Evolutionary conservation across 805 yeast species (phyloP).

Genomic region (Myxozyma monticola): DNA sequence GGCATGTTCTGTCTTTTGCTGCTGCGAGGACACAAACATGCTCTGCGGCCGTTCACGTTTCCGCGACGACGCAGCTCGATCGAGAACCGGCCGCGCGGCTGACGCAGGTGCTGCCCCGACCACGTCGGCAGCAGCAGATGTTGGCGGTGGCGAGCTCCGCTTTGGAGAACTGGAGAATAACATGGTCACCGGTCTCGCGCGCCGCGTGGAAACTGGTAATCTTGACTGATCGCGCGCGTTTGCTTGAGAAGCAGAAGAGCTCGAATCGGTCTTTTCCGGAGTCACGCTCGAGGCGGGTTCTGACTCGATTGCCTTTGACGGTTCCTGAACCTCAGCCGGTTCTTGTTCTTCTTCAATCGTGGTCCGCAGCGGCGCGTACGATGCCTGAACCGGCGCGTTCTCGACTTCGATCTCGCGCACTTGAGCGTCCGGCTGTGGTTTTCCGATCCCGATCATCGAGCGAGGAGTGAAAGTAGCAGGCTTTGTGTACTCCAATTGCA

Average conservation of each 20-base stretch:
- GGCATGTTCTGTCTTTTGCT: background rate
- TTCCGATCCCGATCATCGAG: conserved; percentile 13
- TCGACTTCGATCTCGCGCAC: background rate
- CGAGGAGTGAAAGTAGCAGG: conserved; percentile 27
- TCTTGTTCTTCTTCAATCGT: background rate
- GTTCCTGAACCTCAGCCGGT: background rate
- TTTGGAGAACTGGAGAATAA: background rate
- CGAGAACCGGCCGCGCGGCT: background rate
- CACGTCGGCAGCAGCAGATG: background rate
- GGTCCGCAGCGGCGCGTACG: background rate
- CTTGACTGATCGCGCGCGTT: no score
- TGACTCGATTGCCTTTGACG: no score
- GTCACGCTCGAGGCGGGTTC: background rate
- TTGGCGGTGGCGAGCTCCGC: background rate
- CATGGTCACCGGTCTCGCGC: conserved; percentile 19
- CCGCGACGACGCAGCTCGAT: background rate
- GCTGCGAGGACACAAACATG: conserved; percentile 10
- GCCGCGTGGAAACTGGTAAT: conserved; percentile 14
- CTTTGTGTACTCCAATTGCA: conserved; percentile 26
- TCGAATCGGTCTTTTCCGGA: background rate
- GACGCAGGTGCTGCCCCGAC: background rate
- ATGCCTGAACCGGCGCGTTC: background rate
- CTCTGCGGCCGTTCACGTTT: conserved; percentile 23
- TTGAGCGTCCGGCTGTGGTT: background rate
- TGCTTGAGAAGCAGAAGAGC: no score